These are phyloP conservation scores for Candida tropicalis DNA, from an alignment of 1,139 yeast species.

Conservation along the genomic window DNA sequence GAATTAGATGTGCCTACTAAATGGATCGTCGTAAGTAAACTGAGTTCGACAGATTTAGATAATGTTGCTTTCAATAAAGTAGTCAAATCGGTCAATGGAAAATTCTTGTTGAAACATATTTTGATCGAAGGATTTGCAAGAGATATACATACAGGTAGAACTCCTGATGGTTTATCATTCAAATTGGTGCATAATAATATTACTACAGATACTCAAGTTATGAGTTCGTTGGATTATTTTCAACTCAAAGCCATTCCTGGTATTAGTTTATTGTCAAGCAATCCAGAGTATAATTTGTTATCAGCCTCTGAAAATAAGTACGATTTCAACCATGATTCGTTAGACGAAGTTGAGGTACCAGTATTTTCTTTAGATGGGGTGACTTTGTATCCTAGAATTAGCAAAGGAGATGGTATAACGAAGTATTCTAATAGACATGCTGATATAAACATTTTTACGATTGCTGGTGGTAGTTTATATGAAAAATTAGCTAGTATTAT, in stretches of 20 bases:
- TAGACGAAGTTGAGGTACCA: slow-evolving; percentile 24
- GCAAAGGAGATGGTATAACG: slow-evolving; percentile 14
- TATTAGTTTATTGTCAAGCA: slow-evolving; percentile 52
- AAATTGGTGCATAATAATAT: slow-evolving; percentile 28
- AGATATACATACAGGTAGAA: slow-evolving; percentile 35
- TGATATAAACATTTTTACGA: slow-evolving; percentile 78
- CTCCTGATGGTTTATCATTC: slow-evolving; percentile 55
- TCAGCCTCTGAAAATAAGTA: slow-evolving; percentile 35
- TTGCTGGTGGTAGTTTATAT: slow-evolving; percentile 78
- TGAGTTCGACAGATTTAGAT: slow-evolving; percentile 60
- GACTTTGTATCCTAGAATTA: slow-evolving; percentile 47
- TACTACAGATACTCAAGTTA: slow-evolving; percentile 57
- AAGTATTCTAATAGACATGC: slow-evolving; percentile 36
- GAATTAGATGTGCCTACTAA: slow-evolving; percentile 65
- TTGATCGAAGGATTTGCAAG: slow-evolving; percentile 74
- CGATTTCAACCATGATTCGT: slow-evolving; percentile 24
- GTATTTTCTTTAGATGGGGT: slow-evolving; percentile 49
- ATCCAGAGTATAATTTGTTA: slow-evolving; percentile 39
- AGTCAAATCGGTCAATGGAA: slow-evolving; percentile 15
- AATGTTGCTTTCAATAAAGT: slow-evolving; percentile 51
- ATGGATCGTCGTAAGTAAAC: slow-evolving; percentile 60
- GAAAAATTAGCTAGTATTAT: slow-evolving; percentile 75
- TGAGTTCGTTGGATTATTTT: slow-evolving; percentile 76
- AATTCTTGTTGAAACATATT: slow-evolving; percentile 44
- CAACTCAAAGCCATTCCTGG: slow-evolving; percentile 78